Conservation (phyloP, 2,329 filamentous ascomycete species). For the Incumbomyces delicatus region DNA sequence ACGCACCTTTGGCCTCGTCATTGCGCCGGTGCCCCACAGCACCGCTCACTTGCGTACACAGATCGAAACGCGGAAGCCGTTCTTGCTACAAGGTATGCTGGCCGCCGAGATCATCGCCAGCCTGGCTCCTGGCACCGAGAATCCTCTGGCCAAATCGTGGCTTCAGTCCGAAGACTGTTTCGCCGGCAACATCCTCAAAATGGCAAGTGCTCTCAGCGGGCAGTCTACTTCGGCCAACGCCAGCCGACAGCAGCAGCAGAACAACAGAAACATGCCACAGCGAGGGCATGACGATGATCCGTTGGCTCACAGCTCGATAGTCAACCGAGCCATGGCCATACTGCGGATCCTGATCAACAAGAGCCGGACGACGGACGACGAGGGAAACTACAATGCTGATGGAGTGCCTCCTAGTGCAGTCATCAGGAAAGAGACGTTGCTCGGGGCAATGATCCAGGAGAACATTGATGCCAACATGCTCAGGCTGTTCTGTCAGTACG, state of each 20-base stretch:
- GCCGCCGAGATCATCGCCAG: slow-evolving; percentile 80
- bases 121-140: slow-evolving; percentile 62
- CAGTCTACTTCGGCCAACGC: slow-evolving; percentile 34
- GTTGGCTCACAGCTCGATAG: slow-evolving; percentile 44
- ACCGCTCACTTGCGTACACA: slow-evolving; percentile 49
- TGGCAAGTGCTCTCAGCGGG: slow-evolving; percentile 62
- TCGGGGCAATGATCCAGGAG: slow-evolving; percentile 57
- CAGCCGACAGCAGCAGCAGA: slow-evolving; percentile 32
- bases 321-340: slow-evolving; percentile 57
- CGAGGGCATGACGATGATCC: slow-evolving; percentile 31
- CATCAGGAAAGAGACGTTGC: slow-evolving; percentile 56
- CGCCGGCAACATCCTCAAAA: slow-evolving; percentile 64
- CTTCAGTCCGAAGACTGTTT: slow-evolving; percentile 76
- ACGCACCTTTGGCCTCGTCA: slow-evolving; percentile 73
- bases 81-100: slow-evolving; percentile 83
- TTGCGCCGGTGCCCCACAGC: slow-evolving; percentile 68
- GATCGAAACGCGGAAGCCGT: slow-evolving; percentile 74
- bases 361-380: slow-evolving; percentile 45
- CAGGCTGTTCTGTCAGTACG: slow-evolving; percentile 58
- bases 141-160: slow-evolving; percentile 66
- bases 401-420: slow-evolving; percentile 52
- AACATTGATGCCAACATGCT: slow-evolving; percentile 55
- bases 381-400: slow-evolving; percentile 36
- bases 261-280: slow-evolving; percentile 27
- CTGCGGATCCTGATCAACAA: slow-evolving; percentile 62